Base-by-base conservation (phyloP, 345 rosid species). In the Aquilaria malaccensis region DNA sequence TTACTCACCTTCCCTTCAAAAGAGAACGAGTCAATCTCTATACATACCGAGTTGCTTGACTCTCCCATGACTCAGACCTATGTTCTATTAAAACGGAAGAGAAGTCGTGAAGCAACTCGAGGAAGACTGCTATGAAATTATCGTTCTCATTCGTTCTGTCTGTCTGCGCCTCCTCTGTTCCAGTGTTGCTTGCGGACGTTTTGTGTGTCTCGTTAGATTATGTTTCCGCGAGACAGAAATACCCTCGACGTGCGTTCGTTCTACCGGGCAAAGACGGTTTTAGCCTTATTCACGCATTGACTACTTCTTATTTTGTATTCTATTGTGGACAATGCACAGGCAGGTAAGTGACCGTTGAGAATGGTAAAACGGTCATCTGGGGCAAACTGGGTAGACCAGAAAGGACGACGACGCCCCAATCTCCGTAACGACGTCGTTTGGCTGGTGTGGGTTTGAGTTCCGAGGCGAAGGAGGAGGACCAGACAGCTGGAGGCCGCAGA, bases 1-100 rank as follows among this genome's bases (percentile, higher is more conserved):
- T 29, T 4, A 14, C 51, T 71, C 33, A 83, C 85, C 85, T 79
- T 83, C 58, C 84, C 89, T 31, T 79, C 82, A 3, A 81, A 69
- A 53, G 80, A 74, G 30, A 61, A 66, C 70, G 62, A 33, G 67
- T 77, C 82, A 68, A 81, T 73, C 54, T 77, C 80, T 12, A 83
- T 76, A 13, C 76, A 70, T 3, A 83, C 76, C 6, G 82, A 83
- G 74, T 73, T 84, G 47, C 79, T 79, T 15, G 84, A 79, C 65
- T 75, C 82, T 37, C 61, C 83, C 79, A 83, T 80, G 58, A 63
- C 61, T 67, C 75, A 45, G 58, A 61, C 54, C 49, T 33, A 48
- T 43, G 7, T 30, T 46, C 37, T 55, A 37, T 9, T 46, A 43
- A 64, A 55, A 47, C 9, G 32, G 79, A 56, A 76, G 62, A 56